Conservation (phyloP, 2,329 filamentous ascomycete genomes). For the Diplodia corticola region DNA sequence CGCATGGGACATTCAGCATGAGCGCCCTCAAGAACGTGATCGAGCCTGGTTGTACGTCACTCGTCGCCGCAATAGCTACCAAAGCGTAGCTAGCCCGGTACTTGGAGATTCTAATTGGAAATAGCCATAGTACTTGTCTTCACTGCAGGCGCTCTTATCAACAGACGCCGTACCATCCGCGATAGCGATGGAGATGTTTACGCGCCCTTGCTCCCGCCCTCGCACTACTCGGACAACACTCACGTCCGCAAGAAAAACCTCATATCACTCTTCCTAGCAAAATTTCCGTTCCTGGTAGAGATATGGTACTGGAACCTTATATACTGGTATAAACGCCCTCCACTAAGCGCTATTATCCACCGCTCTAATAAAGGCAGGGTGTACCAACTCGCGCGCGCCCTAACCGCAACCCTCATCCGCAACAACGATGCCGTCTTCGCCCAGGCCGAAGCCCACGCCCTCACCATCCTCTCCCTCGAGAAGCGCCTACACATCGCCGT, state of each 20-base stretch:
- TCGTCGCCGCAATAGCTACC: too few species aligned
- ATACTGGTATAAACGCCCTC: conserved; percentile 31
- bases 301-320: conserved; percentile 39
- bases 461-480: conserved; percentile 45
- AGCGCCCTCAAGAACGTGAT: conserved; percentile 21
- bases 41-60: conserved; percentile 21
- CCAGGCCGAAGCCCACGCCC: conserved; percentile 43
- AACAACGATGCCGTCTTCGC: conserved; percentile 43
- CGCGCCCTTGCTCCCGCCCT: conserved; percentile 12
- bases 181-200: neutral
- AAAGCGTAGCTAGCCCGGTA: neutral
- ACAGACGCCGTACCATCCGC: conserved; percentile 20
- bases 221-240: conserved; percentile 19
- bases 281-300: conserved; percentile 36
- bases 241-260: conserved; percentile 23
- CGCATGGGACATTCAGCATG: neutral
- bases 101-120: neutral
- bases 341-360: too few species aligned
- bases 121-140: conserved; percentile 25
- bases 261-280: conserved; percentile 27
- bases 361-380: conserved; percentile 28
- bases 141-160: conserved; percentile 25
- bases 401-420: conserved; percentile 46
- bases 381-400: conserved; percentile 48
- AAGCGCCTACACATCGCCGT: conserved; percentile 41